Evolutionary conservation across 345 rosid genomes (phyloP).

Genomic region (Euphorbia pulcherrima): DNA sequence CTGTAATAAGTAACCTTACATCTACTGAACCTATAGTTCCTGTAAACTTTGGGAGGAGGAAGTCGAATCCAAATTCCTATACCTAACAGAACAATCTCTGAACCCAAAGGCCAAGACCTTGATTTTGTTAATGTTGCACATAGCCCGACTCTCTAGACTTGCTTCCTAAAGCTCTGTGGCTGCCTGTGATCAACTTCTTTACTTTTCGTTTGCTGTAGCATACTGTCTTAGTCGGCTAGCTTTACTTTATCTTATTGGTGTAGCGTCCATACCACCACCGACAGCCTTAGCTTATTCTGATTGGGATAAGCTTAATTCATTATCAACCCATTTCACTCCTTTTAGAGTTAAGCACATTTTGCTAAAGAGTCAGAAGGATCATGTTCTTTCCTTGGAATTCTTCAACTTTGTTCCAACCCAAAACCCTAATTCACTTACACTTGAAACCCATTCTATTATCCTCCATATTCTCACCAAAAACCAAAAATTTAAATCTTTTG

Average conservation of each 20-base stretch:
- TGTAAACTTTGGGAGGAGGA: slow-evolving; percentile 9
- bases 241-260: too few relatives aligned
- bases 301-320: slow-evolving; percentile 56
- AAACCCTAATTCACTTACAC: slow-evolving; percentile 46
- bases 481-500: slow-evolving; percentile 67
- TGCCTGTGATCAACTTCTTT: too few relatives aligned
- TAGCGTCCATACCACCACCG: too few relatives aligned
- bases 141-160: too few relatives aligned
- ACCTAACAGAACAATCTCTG: slow-evolving; percentile 62
- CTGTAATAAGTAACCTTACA: not conserved
- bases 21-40: slow-evolving; percentile 12
- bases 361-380: slow-evolving; percentile 55
- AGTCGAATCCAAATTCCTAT: slow-evolving; percentile 43
- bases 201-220: too few relatives aligned
- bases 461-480: slow-evolving; percentile 67
- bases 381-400: slow-evolving; percentile 68
- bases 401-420: slow-evolving; percentile 56
- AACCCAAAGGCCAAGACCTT: slow-evolving; percentile 69
- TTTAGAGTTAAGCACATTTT: slow-evolving; percentile 57
- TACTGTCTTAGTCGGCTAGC: too few relatives aligned
- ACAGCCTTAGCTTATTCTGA: slow-evolving; percentile 72
- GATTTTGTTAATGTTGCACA: slow-evolving; percentile 75
- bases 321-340: slow-evolving; percentile 43
- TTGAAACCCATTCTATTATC: slow-evolving; percentile 52
- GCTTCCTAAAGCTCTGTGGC: too few relatives aligned